These are phyloP conservation scores for Boletus fagicola DNA, from an alignment of 768 basidiomycete species.

Conservation along the genomic window DNA sequence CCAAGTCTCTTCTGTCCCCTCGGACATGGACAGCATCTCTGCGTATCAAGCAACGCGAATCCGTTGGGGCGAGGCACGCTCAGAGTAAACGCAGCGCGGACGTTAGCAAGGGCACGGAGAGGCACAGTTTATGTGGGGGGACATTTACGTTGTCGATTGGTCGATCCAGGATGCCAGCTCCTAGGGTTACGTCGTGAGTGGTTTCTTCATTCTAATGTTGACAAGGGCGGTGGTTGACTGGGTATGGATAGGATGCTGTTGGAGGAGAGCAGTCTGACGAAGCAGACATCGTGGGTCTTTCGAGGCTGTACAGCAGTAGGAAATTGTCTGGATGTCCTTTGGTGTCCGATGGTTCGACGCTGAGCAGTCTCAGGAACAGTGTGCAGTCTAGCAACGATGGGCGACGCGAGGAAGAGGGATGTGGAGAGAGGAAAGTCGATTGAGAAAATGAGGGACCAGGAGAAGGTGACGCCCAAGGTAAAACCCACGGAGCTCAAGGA, in stretches of 20 bases:
- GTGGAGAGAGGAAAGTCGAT: conserved; percentile 25
- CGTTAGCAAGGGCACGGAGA: conserved; percentile 43
- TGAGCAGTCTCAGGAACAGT: conserved; percentile 27
- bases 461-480: conserved; percentile 17
- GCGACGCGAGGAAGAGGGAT: conserved; percentile 17
- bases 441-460: conserved; percentile 19
- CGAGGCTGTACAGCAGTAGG: conserved; percentile 39
- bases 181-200: conserved; percentile 62
- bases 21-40: conserved; percentile 19
- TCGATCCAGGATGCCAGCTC: conserved; percentile 76
- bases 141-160: conserved; percentile 58
- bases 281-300: conserved; percentile 48
- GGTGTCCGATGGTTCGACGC: conserved; percentile 38
- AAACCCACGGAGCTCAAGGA: conserved; percentile 32
- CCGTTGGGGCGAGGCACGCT: conserved; percentile 34
- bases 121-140: conserved; percentile 82
- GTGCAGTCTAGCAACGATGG: conserved; percentile 22
- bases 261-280: conserved; percentile 33
- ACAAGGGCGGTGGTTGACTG: not conserved
- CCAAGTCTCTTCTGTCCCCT: conserved; percentile 28
- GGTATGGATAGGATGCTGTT: conserved; percentile 24
- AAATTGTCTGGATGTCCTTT: conserved; percentile 29
- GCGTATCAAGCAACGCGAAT: conserved; percentile 19
- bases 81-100: conserved; percentile 54
- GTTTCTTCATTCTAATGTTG: not conserved